Percentiles rank a stretch among this genome's conserved stretches.
These are phyloP conservation scores for Pythium plurisporium DNA, from an alignment of 352 stramenopile genomes.

Conservation along the genomic window DNA sequence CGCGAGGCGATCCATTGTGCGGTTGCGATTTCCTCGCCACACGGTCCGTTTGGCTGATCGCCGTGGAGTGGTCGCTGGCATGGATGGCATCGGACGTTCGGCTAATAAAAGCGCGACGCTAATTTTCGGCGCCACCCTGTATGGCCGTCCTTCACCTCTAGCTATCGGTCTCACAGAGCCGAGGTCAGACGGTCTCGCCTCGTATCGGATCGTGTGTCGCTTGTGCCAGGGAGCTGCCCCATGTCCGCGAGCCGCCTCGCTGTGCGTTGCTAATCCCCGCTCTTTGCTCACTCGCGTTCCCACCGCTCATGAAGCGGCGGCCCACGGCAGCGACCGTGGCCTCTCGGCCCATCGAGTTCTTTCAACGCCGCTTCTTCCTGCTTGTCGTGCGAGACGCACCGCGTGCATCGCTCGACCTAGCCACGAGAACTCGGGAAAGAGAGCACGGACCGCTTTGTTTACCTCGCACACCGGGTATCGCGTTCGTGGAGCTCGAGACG, in stretches of 20 bases:
- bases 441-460: conserved; percentile 11
- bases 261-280: neutral
- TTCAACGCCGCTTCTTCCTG: conserved; percentile 49
- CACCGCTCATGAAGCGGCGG: conserved; percentile 40
- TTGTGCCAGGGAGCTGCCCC: neutral
- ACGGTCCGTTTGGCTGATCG: too few species aligned
- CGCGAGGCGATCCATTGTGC: conserved; percentile 18
- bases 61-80: neutral
- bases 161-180: neutral
- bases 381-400: conserved; percentile 38
- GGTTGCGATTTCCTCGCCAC: too few species aligned
- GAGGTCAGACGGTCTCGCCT: neutral
- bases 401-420: conserved; percentile 12
- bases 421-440: neutral
- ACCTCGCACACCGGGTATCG: conserved; percentile 31
- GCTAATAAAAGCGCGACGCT: neutral
- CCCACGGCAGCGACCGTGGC: conserved; percentile 19
- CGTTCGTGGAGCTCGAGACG: conserved; percentile 27
- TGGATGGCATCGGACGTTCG: too few species aligned
- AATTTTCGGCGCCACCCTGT: neutral
- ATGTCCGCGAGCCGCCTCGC: neutral
- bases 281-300: neutral
- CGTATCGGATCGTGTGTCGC: neutral
- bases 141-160: neutral
- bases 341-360: conserved; percentile 51